Evolutionary conservation across 1,139 yeast genomes (phyloP).

Genomic region (Magnusiomyces suaveolens): DNA sequence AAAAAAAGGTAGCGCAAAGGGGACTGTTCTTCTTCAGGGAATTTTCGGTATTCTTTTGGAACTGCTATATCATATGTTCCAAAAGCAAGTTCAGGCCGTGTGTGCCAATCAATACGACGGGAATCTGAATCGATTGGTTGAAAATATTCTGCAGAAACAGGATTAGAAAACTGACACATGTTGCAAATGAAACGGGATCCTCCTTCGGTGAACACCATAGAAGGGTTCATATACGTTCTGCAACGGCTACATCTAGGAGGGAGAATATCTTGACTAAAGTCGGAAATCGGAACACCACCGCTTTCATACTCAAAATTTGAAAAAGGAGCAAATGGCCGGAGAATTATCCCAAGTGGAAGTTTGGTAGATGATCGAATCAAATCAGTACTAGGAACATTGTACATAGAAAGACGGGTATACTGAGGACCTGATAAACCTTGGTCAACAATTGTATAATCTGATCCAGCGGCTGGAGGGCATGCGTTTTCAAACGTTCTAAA

Average conservation of each 20-base stretch:
- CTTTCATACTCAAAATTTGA: slow-evolving; percentile 15
- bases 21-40: slow-evolving; percentile 36
- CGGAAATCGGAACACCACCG: slow-evolving; percentile 54
- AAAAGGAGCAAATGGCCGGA: slow-evolving; percentile 70
- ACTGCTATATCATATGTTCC: slow-evolving; percentile 85
- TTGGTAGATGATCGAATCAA: slow-evolving; percentile 59
- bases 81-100: slow-evolving; percentile 64
- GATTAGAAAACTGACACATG: slow-evolving; percentile 72
- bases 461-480: slow-evolving; percentile 73
- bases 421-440: slow-evolving; percentile 82
- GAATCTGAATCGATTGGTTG: slow-evolving; percentile 55
- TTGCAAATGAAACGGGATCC: slow-evolving; percentile 70
- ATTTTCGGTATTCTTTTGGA: slow-evolving; percentile 58
- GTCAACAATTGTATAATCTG: slow-evolving; percentile 60
- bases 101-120: slow-evolving; percentile 51
- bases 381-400: slow-evolving; percentile 72
- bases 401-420: slow-evolving; percentile 69
- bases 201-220: slow-evolving; percentile 55
- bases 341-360: slow-evolving; percentile 69
- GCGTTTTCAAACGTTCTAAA: slow-evolving; percentile 67
- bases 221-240: slow-evolving; percentile 80
- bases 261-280: slow-evolving; percentile 43
- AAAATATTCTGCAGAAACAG: slow-evolving; percentile 56
- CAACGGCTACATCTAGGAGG: slow-evolving; percentile 91
- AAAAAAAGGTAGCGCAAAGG: slow-evolving; percentile 67